A percentile compares a stretch with the other conserved stretches of the same genome.
Evolutionary conservation across 257 asterid genomes (phyloP).

Genomic region (Cordia subcordata): DNA sequence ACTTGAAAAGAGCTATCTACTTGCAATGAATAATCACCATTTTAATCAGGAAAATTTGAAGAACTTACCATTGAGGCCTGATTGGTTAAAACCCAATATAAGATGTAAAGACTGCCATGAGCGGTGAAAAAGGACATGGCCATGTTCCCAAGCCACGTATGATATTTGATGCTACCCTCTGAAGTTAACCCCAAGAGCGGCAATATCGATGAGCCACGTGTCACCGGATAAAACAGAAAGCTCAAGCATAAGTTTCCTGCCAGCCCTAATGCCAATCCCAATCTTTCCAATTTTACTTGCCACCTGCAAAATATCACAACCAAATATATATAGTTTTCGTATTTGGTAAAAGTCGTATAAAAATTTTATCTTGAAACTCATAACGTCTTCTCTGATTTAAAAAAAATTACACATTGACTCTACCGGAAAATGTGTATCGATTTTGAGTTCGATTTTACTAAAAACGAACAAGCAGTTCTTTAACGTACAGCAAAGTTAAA

Average conservation of each 20-base stretch:
- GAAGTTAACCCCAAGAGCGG: constrained; percentile 77
- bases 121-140: constrained; percentile 67
- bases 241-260: constrained; percentile 79
- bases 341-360: too few species aligned
- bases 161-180: constrained; percentile 76
- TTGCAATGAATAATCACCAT: too few species aligned
- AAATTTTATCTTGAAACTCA: too few species aligned
- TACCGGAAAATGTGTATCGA: too few species aligned
- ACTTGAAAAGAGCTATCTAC: too few species aligned
- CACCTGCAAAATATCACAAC: constrained; percentile 42
- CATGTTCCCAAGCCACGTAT: constrained; percentile 79
- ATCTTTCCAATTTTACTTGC: constrained; percentile 84
- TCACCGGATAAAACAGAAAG: constrained; percentile 80
- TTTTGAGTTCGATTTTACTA: too few species aligned
- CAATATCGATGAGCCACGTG: constrained; percentile 77
- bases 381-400: too few species aligned
- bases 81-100: constrained; percentile 70
- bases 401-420: too few species aligned
- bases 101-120: constrained; percentile 65
- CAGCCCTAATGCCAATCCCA: constrained; percentile 68
- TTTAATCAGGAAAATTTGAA: neutral
- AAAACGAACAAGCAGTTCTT: too few species aligned
- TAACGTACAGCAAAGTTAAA: too few species aligned
- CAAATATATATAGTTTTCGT: too few species aligned
- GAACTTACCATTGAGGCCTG: constrained; percentile 62